A percentile compares a stretch with the other conserved stretches of the same genome.
phyloP scores from a whole-genome alignment of 1,139 yeast species.

The Scheffersomyces parashehatae region DNA sequence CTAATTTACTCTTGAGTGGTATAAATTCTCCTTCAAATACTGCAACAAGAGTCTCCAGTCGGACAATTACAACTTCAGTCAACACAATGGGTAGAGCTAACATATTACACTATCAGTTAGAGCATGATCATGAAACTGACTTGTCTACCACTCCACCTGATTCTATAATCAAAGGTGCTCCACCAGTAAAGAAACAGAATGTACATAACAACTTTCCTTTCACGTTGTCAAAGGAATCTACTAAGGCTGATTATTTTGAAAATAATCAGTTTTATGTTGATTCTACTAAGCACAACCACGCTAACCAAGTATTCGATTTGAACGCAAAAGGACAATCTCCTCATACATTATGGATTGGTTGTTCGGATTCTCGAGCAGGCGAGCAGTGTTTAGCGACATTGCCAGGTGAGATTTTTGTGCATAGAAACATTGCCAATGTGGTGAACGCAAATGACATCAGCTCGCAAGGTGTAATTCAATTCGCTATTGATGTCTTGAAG shows the following conservation, averaged over 20 bases:
- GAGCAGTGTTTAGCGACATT: constrained; percentile 76
- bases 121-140: constrained; percentile 43
- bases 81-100: constrained; percentile 46
- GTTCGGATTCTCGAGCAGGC: constrained; percentile 91
- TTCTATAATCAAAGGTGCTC: neutral
- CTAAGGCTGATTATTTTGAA: constrained; percentile 61
- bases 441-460: constrained; percentile 73
- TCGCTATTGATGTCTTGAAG: constrained; percentile 84
- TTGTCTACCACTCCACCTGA: constrained; percentile 15
- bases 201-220: constrained; percentile 45
- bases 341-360: constrained; percentile 94
- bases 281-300: constrained; percentile 57
- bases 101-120: constrained; percentile 42
- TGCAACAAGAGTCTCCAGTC: neutral
- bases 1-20: too few relatives aligned
- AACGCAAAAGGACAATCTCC: constrained; percentile 90
- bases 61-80: constrained; percentile 4
- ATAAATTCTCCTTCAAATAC: too few relatives aligned
- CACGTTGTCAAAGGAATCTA: constrained; percentile 56
- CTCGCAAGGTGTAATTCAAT: constrained; percentile 81
- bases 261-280: constrained; percentile 73
- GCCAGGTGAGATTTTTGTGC: constrained; percentile 96
- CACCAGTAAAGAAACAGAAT: constrained; percentile 3
- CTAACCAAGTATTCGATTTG: constrained; percentile 60
- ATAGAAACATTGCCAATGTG: constrained; percentile 88